A percentile compares a stretch with the other conserved stretches of the same genome.
These are phyloP conservation scores for Arabis alpina DNA, from an alignment of 345 rosid genomes.

Conservation along the genomic window DNA sequence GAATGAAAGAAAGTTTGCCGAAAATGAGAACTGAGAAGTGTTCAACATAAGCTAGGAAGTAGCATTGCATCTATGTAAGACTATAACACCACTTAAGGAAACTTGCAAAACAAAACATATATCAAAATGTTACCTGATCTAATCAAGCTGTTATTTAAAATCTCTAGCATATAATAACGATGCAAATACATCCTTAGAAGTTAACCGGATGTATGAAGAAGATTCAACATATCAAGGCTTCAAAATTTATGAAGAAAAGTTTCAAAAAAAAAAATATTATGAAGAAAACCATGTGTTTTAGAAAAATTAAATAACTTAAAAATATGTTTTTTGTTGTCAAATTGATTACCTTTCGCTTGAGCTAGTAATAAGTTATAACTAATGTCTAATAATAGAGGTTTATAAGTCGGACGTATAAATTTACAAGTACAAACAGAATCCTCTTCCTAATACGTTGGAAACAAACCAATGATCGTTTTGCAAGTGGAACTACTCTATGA, in stretches of 20 bases:
- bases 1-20: not conserved
- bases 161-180: not conserved
- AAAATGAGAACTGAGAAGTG: not conserved
- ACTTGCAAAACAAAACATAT: not conserved
- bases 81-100: not conserved
- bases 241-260: not conserved
- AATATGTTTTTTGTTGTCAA: not conserved
- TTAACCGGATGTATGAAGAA: not conserved
- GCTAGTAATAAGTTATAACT: not conserved
- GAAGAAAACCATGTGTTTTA: not conserved
- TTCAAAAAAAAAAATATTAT: not conserved
- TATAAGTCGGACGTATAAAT: constrained; percentile 22
- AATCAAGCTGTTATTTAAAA: not conserved
- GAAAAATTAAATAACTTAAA: not conserved
- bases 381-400: constrained; percentile 9
- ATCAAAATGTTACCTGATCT: not conserved
- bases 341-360: constrained; percentile 1
- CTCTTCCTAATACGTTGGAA: constrained; percentile 36
- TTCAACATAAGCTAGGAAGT: not conserved
- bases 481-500: constrained; percentile 23
- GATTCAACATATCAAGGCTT: not conserved
- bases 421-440: constrained; percentile 29
- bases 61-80: no score
- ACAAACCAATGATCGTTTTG: constrained; percentile 23
- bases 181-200: not conserved